Conservation (phyloP, 179 eudicot species). For the Sideroxylon spinosum region DNA sequence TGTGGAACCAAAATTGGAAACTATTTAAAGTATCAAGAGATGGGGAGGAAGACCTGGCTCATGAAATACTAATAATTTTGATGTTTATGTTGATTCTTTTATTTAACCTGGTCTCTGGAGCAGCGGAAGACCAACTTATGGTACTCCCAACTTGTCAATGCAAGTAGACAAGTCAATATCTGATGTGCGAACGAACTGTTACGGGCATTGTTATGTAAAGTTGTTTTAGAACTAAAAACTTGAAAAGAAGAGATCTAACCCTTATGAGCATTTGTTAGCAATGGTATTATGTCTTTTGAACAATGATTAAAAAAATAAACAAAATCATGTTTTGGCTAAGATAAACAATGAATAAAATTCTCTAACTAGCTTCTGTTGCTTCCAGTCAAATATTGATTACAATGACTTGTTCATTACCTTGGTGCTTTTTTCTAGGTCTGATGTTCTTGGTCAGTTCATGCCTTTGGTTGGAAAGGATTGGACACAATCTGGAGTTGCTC, state of each 20-base stretch:
- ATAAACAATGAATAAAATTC: background rate
- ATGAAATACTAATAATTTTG: background rate
- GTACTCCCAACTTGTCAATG: background rate
- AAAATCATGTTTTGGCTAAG: background rate
- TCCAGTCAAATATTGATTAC: background rate
- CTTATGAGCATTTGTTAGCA: background rate
- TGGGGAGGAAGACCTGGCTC: no score
- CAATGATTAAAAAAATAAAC: background rate
- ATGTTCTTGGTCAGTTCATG: constrained; percentile 99
- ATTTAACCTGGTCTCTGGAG: background rate
- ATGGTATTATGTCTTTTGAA: background rate
- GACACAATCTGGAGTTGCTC: constrained; percentile 97
- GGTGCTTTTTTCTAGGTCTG: constrained; percentile 60
- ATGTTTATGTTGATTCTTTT: constrained; percentile 11
- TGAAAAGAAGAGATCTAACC: background rate
- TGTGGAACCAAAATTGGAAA: no score
- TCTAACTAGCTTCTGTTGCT: background rate
- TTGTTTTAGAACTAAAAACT: background rate
- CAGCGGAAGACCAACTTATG: background rate
- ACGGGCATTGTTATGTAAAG: background rate
- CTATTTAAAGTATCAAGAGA: no score
- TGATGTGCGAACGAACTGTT: background rate
- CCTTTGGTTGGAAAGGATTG: constrained; percentile 99
- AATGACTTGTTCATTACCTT: constrained; percentile 5
- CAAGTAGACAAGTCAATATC: background rate